Base-by-base conservation (phyloP, 2,329 filamentous ascomycete genomes). In the Xenoacremonium recifei region DNA sequence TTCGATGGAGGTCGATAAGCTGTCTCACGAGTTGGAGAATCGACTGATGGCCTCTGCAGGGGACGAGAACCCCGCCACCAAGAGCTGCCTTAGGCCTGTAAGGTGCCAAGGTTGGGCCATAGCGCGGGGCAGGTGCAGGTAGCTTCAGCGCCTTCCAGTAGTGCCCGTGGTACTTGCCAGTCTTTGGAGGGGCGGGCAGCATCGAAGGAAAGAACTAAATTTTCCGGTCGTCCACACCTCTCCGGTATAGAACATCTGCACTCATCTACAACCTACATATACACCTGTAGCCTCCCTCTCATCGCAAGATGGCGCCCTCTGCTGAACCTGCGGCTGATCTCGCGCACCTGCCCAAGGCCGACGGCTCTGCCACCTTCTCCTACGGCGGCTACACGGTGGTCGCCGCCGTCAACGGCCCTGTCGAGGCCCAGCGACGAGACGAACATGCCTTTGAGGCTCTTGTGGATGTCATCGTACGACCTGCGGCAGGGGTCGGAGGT, bases 361-460 rank as follows among this genome's bases (percentile, higher is more conserved):
- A 95, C 62, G 89, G 89, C 48, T 95, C 89, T 35, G 87, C 87
- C 10, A 85, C 81, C 9, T 90, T 89, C 63, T 81, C 85, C 3
- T 77, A 84, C 55, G 75, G 80, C 43, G 87, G 89, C 36, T 95
- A 90, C 66, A 85, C 84, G 33, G 79, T 97, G 50, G 80, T 95
- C 40, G 87, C 86, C 42, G 85, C 89, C 12, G 89, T 95, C 53
- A 97, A 96, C 67, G 93, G 92, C 1, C 93, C 93, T 13, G 81
- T 97, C 53, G 93, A 99, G 70, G 89, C 92, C 13, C 82, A 84
- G 55, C 81, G 91, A 58, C 82, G 89, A 57, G 92, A 99, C 62
- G 89, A 97, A 65, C 81, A 93, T 53, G 87, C 93, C 6, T 91
- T 95, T 66, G 90, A 96, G 70, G 89, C 92, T 20, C 81, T 85